phyloP scores from a whole-genome alignment of 1,139 yeast species.

The Scheffersomyces stambukii region DNA sequence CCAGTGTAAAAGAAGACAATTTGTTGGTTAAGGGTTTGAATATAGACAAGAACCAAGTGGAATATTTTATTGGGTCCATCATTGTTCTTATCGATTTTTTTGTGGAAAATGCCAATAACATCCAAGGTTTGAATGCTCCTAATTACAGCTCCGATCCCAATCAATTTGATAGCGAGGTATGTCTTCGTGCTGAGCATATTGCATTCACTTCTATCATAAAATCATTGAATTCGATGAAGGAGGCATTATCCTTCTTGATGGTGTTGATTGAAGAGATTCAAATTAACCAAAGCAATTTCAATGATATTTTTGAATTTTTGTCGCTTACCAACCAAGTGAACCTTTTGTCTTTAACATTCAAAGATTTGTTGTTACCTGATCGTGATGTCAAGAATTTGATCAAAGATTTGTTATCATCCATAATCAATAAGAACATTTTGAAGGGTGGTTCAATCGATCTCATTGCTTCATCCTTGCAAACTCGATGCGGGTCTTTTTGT shows the following conservation, averaged over 20 bases:
- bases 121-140: conserved; percentile 60
- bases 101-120: conserved; percentile 52
- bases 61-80: conserved; percentile 64
- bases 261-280: conserved; percentile 76
- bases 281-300: conserved; percentile 37
- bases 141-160: conserved; percentile 45
- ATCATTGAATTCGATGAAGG: conserved; percentile 75
- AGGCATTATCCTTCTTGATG: conserved; percentile 82
- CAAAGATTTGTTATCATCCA: conserved; percentile 81
- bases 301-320: conserved; percentile 68
- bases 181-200: conserved; percentile 87
- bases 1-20: conserved; percentile 45
- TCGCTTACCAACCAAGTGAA: conserved; percentile 64
- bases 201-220: conserved; percentile 78
- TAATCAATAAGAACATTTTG: conserved; percentile 81
- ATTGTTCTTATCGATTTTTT: conserved; percentile 59
- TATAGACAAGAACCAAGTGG: conserved; percentile 53
- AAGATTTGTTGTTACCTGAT: conserved; percentile 71
- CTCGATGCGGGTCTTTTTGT: conserved; percentile 92
- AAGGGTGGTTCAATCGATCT: conserved; percentile 93
- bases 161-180: conserved; percentile 55
- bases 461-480: conserved; percentile 84
- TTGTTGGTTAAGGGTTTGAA: conserved; percentile 42
- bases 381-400: conserved; percentile 62
- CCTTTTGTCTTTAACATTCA: conserved; percentile 63